Conservation (phyloP, 345 rosid genomes). For the Rhodomyrtus tomentosa region DNA sequence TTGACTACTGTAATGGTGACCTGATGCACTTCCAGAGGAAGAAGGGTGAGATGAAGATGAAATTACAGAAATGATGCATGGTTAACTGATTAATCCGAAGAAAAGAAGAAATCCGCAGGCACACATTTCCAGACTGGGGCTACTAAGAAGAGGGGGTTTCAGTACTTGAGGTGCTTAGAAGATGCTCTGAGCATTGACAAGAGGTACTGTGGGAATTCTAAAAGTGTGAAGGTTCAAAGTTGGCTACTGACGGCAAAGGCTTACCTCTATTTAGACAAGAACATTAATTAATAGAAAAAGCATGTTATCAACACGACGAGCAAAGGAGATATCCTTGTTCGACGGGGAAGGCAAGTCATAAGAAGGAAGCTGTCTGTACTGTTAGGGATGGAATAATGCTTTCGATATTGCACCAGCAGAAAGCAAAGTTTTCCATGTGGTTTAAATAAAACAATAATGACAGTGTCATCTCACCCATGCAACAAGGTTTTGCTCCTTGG, state of each 20-base stretch:
- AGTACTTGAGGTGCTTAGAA: background rate
- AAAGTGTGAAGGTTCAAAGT: background rate
- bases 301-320: background rate
- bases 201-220: background rate
- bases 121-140: background rate
- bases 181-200: background rate
- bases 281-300: background rate
- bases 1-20: background rate
- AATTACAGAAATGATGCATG: background rate
- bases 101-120: background rate
- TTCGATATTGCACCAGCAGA: background rate
- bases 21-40: background rate
- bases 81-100: background rate
- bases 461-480: constrained; percentile 56
- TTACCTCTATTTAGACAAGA: background rate
- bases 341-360: background rate
- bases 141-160: background rate
- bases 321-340: background rate
- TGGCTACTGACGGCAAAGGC: background rate
- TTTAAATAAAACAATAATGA: background rate
- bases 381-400: background rate
- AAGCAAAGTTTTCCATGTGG: background rate
- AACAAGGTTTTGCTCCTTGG: constrained; percentile 59
- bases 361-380: background rate
- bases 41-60: background rate